These are phyloP conservation scores for Clonostachys sp. DNA, from an alignment of 2,329 filamentous ascomycete genomes.

Conservation along the genomic window DNA sequence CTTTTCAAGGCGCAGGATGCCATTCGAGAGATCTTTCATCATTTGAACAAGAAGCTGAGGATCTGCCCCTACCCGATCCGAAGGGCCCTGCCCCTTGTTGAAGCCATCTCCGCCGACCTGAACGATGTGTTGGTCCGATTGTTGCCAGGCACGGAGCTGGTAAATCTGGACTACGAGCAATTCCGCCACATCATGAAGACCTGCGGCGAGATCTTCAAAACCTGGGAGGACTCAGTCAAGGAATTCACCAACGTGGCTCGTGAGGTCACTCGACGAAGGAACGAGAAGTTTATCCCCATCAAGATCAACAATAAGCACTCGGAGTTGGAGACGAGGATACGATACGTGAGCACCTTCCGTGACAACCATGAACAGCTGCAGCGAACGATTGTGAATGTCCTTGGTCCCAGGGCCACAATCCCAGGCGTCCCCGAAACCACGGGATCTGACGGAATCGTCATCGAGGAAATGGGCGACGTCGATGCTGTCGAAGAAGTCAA, in stretches of 20 bases:
- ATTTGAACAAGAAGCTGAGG: constrained; percentile 96
- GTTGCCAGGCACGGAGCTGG: constrained; percentile 79
- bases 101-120: constrained; percentile 91
- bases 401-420: constrained; percentile 67
- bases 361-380: constrained; percentile 98
- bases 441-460: constrained; percentile 59
- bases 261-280: constrained; percentile 86
- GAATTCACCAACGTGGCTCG: constrained; percentile 97
- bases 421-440: constrained; percentile 46
- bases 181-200: constrained; percentile 82
- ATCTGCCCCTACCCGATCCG: constrained; percentile 94
- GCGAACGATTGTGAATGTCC: constrained; percentile 92
- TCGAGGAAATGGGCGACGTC: constrained; percentile 94
- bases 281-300: constrained; percentile 98
- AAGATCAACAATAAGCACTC: constrained; percentile 87
- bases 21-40: constrained; percentile 82
- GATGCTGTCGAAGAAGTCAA: constrained; percentile 95
- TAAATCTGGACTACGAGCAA: constrained; percentile 88
- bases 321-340: constrained; percentile 83
- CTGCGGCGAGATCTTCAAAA: constrained; percentile 79
- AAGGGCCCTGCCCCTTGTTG: constrained; percentile 87
- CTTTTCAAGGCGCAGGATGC: constrained; percentile 85
- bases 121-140: constrained; percentile 82
- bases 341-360: constrained; percentile 91
- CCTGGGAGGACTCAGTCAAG: constrained; percentile 95